Percentiles rank a stretch among this genome's conserved stretches.
These are phyloP conservation scores for Pholiota microspora DNA, from an alignment of 768 basidiomycete species.

Conservation along the genomic window DNA sequence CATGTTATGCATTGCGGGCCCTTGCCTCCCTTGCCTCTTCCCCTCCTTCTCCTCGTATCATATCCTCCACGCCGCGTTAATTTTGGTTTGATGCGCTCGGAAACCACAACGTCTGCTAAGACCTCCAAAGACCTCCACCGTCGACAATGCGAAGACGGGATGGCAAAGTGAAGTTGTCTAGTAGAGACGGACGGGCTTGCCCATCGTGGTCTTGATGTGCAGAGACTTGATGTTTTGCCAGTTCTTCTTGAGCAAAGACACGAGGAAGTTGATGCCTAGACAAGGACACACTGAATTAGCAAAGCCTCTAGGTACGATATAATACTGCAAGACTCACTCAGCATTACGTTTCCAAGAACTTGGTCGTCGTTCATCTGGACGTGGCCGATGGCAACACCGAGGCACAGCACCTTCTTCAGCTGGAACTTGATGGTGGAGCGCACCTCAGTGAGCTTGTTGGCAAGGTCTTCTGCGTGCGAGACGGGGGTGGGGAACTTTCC, in stretches of 20 bases:
- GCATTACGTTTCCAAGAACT: constrained; percentile 96
- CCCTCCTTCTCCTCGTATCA: too few relatives aligned
- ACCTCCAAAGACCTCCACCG: neutral
- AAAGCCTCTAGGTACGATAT: neutral
- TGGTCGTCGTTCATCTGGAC: constrained; percentile 98
- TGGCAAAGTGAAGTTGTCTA: constrained; percentile 33
- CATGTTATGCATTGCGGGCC: constrained; percentile 81
- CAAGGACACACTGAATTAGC: constrained; percentile 7
- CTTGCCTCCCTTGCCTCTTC: constrained; percentile 17
- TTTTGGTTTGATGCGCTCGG: too few relatives aligned
- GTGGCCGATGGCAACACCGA: constrained; percentile 98
- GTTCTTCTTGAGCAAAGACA: constrained; percentile 99
- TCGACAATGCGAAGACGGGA: neutral
- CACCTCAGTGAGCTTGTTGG: constrained; percentile 90
- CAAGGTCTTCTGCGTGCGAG: constrained; percentile 86
- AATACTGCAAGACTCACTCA: constrained; percentile 53
- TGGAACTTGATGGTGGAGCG: constrained; percentile 99
- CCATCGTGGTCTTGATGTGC: constrained; percentile 99
- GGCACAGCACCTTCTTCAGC: constrained; percentile 97
- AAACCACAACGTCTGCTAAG: too few relatives aligned
- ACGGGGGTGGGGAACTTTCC: constrained; percentile 99
- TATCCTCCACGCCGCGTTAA: constrained; percentile 20
- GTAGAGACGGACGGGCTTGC: constrained; percentile 95
- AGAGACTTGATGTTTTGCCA: constrained; percentile 99
- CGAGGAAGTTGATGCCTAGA: constrained; percentile 99